Evolutionary conservation across 495 filamentous ascomycete genomes (phyloP).

Genomic region (Penicillium waksmanii): DNA sequence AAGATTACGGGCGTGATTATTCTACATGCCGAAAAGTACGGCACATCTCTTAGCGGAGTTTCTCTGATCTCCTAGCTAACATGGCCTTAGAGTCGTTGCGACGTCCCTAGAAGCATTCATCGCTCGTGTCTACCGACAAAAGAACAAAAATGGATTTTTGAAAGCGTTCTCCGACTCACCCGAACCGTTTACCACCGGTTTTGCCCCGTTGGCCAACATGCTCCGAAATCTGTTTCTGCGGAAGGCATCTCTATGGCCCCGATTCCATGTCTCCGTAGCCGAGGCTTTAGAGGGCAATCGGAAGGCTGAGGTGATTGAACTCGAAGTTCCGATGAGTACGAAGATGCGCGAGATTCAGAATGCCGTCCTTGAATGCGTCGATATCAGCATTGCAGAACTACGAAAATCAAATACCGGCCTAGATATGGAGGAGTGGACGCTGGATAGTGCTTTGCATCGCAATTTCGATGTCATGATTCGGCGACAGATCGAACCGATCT

Average conservation of each 20-base stretch:
- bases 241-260: constrained; percentile 87
- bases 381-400: constrained; percentile 88
- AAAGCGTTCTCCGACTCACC: constrained; percentile 97
- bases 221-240: constrained; percentile 91
- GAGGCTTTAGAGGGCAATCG: constrained; percentile 86
- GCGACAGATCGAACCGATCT: constrained; percentile 92
- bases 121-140: constrained; percentile 87
- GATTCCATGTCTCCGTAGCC: constrained; percentile 90
- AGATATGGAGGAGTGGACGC: constrained; percentile 97
- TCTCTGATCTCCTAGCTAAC: not conserved
- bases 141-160: constrained; percentile 89
- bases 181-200: constrained; percentile 88
- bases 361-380: constrained; percentile 94
- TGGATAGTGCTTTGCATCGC: constrained; percentile 91
- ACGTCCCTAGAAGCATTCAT: constrained; percentile 96
- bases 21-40: constrained; percentile 80
- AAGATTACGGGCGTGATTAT: constrained; percentile 87
- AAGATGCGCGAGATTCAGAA: constrained; percentile 92
- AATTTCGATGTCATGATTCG: constrained; percentile 89
- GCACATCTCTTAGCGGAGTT: no score
- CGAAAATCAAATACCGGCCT: constrained; percentile 86
- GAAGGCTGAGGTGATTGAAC: constrained; percentile 95
- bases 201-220: constrained; percentile 87
- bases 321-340: constrained; percentile 96
- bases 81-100: constrained; percentile 63